phyloP scores from a whole-genome alignment of 495 filamentous ascomycete species.

The Rusavskia elegans region DNA sequence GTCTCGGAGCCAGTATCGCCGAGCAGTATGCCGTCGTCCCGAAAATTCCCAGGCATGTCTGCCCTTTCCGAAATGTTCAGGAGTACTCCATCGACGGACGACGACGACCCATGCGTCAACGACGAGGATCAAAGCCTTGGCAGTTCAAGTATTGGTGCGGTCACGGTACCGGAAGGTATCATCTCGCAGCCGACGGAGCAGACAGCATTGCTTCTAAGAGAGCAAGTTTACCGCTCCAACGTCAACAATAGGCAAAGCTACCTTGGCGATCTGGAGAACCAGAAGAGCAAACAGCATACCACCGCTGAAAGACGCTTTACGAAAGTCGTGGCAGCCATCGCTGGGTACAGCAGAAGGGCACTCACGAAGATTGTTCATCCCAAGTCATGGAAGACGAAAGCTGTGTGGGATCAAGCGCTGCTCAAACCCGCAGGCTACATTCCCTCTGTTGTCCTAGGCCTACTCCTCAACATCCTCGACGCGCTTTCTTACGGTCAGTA shows the following conservation, averaged over 20 bases:
- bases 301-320: conserved; percentile 10
- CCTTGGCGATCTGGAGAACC: conserved; percentile 18
- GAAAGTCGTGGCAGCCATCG: conserved; percentile 14
- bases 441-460: conserved; percentile 74
- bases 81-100: conserved; percentile 27
- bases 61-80: conserved; percentile 49
- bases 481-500: conserved; percentile 77
- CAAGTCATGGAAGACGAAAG: conserved; percentile 53
- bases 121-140: conserved; percentile 4
- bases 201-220: conserved; percentile 18
- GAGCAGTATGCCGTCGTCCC: conserved; percentile 13
- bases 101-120: conserved; percentile 12
- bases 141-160: conserved; percentile 1
- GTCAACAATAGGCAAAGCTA: conserved; percentile 4
- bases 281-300: conserved; percentile 5
- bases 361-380: conserved; percentile 30
- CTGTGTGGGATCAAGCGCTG: conserved; percentile 47
- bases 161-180: conserved; percentile 10
- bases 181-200: conserved; percentile 17
- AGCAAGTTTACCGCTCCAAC: conserved; percentile 10
- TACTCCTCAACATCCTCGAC: conserved; percentile 85
- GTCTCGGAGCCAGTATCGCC: conserved; percentile 43
- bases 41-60: conserved; percentile 28
- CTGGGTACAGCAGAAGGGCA: conserved; percentile 7
- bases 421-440: conserved; percentile 51